phyloP scores from a whole-genome alignment of 2,329 filamentous ascomycete species.

The Xylaria sp. region DNA sequence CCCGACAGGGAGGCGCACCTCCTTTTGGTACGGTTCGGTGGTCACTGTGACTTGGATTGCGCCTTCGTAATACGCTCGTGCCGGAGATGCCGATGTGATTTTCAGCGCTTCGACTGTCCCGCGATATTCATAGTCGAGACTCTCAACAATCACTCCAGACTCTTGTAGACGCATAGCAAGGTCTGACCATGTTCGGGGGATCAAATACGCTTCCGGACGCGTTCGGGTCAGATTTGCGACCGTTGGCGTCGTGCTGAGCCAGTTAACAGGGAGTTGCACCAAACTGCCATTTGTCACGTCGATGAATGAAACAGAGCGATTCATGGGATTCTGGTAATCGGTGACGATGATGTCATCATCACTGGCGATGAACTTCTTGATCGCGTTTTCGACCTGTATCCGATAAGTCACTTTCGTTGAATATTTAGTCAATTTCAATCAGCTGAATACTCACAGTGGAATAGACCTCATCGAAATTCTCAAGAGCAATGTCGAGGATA shows the following conservation, averaged over 20 bases:
- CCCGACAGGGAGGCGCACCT: slow-evolving; percentile 41
- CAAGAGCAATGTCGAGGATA: slow-evolving; percentile 45
- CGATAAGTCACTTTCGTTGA: slow-evolving; percentile 5
- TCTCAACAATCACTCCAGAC: slow-evolving; percentile 43
- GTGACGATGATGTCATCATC: slow-evolving; percentile 45
- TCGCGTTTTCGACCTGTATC: slow-evolving; percentile 38
- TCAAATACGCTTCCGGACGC: slow-evolving; percentile 45
- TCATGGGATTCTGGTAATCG: slow-evolving; percentile 39
- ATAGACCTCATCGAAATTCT: slow-evolving; percentile 42
- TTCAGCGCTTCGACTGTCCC: slow-evolving; percentile 42
- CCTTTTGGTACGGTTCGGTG: slow-evolving; percentile 32
- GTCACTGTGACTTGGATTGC: slow-evolving; percentile 44
- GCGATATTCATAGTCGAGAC: slow-evolving; percentile 40
- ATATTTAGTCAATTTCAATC: neutral
- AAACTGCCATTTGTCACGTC: slow-evolving; percentile 42
- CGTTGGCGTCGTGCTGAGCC: slow-evolving; percentile 43
- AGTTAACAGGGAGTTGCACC: slow-evolving; percentile 41
- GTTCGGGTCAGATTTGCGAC: slow-evolving; percentile 42
- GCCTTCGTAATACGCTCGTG: slow-evolving; percentile 43
- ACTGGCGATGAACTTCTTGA: slow-evolving; percentile 42
- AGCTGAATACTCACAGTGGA: slow-evolving; percentile 34
- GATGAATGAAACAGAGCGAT: slow-evolving; percentile 44
- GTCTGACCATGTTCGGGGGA: slow-evolving; percentile 43
- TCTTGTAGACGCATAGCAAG: slow-evolving; percentile 42
- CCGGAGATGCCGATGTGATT: slow-evolving; percentile 38